Conservation (phyloP, 306 rosid genomes). For the Fagus sylvatica region DNA sequence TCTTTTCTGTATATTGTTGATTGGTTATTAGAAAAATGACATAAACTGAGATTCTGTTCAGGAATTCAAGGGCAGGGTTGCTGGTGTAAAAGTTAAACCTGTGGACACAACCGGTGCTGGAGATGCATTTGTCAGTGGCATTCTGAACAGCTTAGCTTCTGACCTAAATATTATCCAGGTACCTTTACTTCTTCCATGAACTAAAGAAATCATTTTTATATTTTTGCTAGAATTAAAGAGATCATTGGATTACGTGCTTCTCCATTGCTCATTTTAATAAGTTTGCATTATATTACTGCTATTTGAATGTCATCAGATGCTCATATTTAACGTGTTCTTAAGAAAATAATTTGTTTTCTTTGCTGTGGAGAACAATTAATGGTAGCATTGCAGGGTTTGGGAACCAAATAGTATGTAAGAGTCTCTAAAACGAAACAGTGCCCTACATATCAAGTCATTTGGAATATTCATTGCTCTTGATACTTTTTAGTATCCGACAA, state of each 20-base stretch:
- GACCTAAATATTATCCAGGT: slow-evolving; percentile 62
- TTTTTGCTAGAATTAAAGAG: slow-evolving; percentile 1
- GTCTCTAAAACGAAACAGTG: background rate
- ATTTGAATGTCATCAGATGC: background rate
- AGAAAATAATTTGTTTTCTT: background rate
- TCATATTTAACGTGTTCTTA: background rate
- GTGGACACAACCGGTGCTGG: slow-evolving; percentile 98
- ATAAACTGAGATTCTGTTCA: slow-evolving; percentile 33
- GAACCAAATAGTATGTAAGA: background rate
- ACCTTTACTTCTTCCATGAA: slow-evolving; percentile 12
- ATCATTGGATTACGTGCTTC: background rate
- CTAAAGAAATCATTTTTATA: background rate
- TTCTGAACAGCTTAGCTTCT: slow-evolving; percentile 64
- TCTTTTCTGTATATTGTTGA: background rate
- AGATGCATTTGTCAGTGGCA: slow-evolving; percentile 90
- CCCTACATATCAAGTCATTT: background rate
- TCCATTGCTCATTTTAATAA: background rate
- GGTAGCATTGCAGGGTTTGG: background rate
- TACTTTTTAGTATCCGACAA: background rate
- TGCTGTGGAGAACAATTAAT: background rate
- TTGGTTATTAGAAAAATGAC: background rate
- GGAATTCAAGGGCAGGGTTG: slow-evolving; percentile 79
- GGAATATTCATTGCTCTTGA: background rate
- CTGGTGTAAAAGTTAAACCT: slow-evolving; percentile 67
- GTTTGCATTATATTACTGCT: background rate